Percentiles rank a stretch among this genome's conserved stretches.
These are phyloP conservation scores for Nemania sp. DNA, from an alignment of 2,329 filamentous ascomycete genomes.

Conservation along the genomic window DNA sequence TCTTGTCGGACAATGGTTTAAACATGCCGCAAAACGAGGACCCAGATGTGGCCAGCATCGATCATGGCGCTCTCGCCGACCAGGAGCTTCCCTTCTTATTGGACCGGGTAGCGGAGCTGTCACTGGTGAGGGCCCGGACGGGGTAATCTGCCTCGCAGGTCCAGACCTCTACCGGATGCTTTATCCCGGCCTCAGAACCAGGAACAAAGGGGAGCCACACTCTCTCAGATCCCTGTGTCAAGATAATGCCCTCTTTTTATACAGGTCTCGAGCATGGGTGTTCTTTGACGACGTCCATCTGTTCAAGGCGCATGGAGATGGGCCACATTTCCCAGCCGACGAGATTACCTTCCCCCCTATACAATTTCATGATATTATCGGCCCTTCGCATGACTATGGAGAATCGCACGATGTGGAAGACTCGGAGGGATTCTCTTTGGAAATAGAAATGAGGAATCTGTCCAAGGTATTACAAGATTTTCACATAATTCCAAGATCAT, in stretches of 20 bases:
- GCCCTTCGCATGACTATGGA: neutral
- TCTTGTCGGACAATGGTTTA: slow-evolving; percentile 3
- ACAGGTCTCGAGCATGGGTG: slow-evolving; percentile 5
- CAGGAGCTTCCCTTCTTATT: neutral
- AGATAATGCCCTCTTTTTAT: neutral
- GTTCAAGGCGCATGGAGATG: neutral
- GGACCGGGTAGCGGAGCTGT: neutral
- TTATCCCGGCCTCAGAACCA: neutral
- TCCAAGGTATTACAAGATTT: neutral
- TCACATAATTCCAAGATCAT: neutral
- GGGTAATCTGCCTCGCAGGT: neutral
- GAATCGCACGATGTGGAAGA: neutral
- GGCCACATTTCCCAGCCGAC: neutral
- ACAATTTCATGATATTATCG: slow-evolving; percentile 1
- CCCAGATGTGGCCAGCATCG: slow-evolving; percentile 3
- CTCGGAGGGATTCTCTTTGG: neutral
- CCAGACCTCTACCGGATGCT: slow-evolving; percentile 10
- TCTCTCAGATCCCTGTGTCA: neutral
- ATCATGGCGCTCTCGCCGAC: neutral
- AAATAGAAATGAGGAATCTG: slow-evolving; percentile 1
- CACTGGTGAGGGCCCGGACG: neutral
- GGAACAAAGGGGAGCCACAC: neutral
- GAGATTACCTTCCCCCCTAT: neutral
- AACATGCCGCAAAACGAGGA: slow-evolving; percentile 3
- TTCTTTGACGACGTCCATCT: neutral